Evolutionary conservation across 176 grass and related monocot species (phyloP).

Genomic region (Melocanna baccifera): DNA sequence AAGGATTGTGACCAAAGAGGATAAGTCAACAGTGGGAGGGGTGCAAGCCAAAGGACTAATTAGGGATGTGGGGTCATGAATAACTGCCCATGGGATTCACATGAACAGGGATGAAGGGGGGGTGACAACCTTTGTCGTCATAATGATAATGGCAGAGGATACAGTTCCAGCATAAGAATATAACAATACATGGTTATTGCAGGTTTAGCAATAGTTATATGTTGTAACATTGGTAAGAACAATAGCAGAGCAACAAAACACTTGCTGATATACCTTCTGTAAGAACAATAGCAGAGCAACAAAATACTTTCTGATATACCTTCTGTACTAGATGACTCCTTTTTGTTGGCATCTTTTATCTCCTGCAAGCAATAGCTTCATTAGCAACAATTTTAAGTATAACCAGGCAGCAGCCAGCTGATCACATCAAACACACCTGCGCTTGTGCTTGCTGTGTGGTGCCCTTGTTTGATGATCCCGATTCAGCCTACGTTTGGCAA

Average conservation of each 20-base stretch:
- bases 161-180: not conserved
- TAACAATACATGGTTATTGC: not conserved
- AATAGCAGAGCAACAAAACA: not conserved
- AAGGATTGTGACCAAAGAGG: not conserved
- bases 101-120: conserved; percentile 2
- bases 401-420: not conserved
- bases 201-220: not conserved
- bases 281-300: not conserved
- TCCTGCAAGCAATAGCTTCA: conserved; percentile 23
- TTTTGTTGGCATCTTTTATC: conserved; percentile 12
- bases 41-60: not conserved
- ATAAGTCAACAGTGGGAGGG: not conserved
- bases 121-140: not conserved
- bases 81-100: not conserved
- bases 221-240: conserved; percentile 4
- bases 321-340: conserved; percentile 27
- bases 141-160: not conserved
- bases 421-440: conserved; percentile 39
- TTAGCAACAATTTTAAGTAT: conserved; percentile 1
- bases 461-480: conserved; percentile 44
- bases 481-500: conserved; percentile 40
- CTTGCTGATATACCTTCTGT: conserved; percentile 24
- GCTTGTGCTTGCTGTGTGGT: conserved; percentile 18
- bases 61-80: not conserved
- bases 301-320: conserved; percentile 25